phyloP scores from a whole-genome alignment of 2,329 filamentous ascomycete genomes.

The Iodosphaeria phyllophila region DNA sequence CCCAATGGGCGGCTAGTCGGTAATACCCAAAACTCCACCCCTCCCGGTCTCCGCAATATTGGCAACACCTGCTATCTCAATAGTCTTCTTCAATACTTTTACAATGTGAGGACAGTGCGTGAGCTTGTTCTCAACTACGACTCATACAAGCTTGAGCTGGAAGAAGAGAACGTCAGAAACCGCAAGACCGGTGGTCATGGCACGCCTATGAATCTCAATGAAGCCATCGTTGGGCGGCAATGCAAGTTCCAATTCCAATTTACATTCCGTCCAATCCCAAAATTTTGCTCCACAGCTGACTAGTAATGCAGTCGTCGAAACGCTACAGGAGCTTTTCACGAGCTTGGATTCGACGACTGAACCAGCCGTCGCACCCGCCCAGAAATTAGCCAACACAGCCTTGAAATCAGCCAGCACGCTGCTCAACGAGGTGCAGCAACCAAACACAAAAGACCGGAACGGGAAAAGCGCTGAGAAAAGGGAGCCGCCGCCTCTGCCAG shows the following conservation, averaged over 20 bases:
- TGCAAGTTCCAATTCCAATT: conserved; percentile 52
- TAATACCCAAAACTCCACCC: conserved; percentile 25
- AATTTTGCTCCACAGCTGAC: background rate
- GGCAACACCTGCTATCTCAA: conserved; percentile 98
- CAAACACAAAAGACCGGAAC: background rate
- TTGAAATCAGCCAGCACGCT: conserved; percentile 33
- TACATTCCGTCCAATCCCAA: background rate
- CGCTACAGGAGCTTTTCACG: conserved; percentile 52
- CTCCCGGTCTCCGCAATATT: conserved; percentile 79
- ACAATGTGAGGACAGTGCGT: conserved; percentile 67
- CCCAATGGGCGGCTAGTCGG: too few species aligned
- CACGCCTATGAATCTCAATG: conserved; percentile 30
- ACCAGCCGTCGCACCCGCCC: conserved; percentile 48
- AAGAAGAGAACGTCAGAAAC: conserved; percentile 38
- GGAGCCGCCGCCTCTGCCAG: conserved; percentile 29
- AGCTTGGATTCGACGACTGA: conserved; percentile 46
- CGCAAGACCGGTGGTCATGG: conserved; percentile 58
- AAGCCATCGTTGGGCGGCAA: conserved; percentile 47
- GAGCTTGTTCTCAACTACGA: conserved; percentile 66
- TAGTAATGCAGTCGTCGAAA: conserved; percentile 42
- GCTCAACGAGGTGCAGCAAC: background rate
- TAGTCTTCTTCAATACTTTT: conserved; percentile 88
- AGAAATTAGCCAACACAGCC: conserved; percentile 64
- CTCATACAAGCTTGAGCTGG: conserved; percentile 46
- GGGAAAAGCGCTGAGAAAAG: too few species aligned